These are phyloP conservation scores for Westerdykella aurantiaca DNA, from an alignment of 2,329 filamentous ascomycete genomes.

Conservation along the genomic window DNA sequence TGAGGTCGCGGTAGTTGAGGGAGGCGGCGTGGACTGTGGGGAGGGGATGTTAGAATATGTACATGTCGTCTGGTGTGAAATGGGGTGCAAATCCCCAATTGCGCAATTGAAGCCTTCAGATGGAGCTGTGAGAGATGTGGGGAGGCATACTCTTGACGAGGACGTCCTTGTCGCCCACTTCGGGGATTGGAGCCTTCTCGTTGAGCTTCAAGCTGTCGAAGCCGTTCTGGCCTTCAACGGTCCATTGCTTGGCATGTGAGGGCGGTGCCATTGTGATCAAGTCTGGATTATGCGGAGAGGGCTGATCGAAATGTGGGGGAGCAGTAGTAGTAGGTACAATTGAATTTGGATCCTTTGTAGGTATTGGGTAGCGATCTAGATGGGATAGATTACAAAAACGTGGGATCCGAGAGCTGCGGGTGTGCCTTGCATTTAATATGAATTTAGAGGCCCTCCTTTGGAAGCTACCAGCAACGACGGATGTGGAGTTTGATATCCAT, in stretches of 20 bases:
- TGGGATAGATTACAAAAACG: neutral
- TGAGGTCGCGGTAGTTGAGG: conserved; percentile 47
- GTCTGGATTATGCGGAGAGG: neutral
- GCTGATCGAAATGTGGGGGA: neutral
- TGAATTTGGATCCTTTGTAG: neutral
- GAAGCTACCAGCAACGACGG: neutral
- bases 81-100: too few species aligned
- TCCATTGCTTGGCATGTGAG: conserved; percentile 53
- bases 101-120: too few species aligned
- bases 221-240: conserved; percentile 47
- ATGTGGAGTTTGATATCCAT: neutral
- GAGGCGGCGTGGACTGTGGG: conserved; percentile 42
- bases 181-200: conserved; percentile 49
- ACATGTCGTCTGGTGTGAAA: neutral
- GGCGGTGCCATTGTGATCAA: conserved; percentile 32
- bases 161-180: conserved; percentile 64
- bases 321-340: neutral
- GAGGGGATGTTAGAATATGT: conserved; percentile 2
- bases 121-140: too few species aligned
- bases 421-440: too few species aligned
- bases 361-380: neutral
- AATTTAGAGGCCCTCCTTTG: too few species aligned
- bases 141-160: conserved; percentile 54
- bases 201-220: conserved; percentile 59
- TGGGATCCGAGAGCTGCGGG: too few species aligned